Evolutionary conservation across 352 stramenopile genomes (phyloP).

Genomic region (Phytophthora constricta): DNA sequence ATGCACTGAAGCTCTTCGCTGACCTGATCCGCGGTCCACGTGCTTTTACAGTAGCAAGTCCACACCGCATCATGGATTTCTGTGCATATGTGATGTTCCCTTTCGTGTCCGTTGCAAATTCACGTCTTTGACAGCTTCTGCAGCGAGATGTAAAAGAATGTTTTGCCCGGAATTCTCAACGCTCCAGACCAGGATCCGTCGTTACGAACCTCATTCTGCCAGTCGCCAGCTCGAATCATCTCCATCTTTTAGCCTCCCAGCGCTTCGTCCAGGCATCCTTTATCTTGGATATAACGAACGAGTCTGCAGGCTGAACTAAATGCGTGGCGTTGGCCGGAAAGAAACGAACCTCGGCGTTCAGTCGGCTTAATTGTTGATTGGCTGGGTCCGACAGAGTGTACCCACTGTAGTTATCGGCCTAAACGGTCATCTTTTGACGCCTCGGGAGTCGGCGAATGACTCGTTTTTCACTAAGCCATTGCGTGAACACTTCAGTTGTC

Average conservation of each 20-base stretch:
- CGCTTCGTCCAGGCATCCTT: neutral
- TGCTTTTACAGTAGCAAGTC: neutral
- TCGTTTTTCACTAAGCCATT: neutral
- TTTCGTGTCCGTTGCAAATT: neutral
- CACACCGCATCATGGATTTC: neutral
- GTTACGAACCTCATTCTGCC: neutral
- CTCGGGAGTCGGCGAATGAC: neutral
- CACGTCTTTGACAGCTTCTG: neutral
- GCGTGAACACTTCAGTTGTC: neutral
- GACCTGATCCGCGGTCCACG: neutral
- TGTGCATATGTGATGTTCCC: neutral
- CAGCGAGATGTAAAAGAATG: neutral
- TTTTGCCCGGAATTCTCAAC: neutral
- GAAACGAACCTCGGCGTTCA: neutral
- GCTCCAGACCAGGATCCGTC: neutral
- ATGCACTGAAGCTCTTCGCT: neutral
- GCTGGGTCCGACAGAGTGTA: neutral
- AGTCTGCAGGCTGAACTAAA: constrained; percentile 1
- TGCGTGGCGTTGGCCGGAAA: constrained; percentile 1
- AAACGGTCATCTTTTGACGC: neutral
- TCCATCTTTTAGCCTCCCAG: neutral
- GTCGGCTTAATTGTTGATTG: neutral
- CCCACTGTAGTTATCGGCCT: neutral
- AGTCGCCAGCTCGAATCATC: neutral
- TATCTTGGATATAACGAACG: constrained; percentile 5